Percentiles rank a stretch among this genome's conserved stretches.
Evolutionary conservation across 2,329 filamentous ascomycete genomes (phyloP).

Genomic region (Fusarium sp.): DNA sequence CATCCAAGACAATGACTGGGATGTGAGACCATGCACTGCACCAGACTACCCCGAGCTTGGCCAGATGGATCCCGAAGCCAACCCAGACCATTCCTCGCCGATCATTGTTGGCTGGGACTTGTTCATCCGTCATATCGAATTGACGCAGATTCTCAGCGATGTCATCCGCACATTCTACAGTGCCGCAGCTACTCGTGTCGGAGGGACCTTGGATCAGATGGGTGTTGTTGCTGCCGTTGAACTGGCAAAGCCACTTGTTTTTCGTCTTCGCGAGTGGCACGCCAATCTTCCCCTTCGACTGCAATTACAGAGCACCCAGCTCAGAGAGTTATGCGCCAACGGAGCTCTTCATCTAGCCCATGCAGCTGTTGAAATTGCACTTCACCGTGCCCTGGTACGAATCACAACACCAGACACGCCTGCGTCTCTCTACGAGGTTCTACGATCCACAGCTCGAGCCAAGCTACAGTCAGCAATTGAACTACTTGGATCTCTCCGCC

Average conservation of each 20-base stretch:
- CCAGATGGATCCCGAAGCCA: slow-evolving; percentile 52
- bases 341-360: slow-evolving; percentile 65
- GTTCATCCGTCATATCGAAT: slow-evolving; percentile 64
- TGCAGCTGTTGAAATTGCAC: slow-evolving; percentile 64
- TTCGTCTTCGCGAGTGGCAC: slow-evolving; percentile 60
- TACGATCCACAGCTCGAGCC: slow-evolving; percentile 56
- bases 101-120: slow-evolving; percentile 61
- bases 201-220: slow-evolving; percentile 51
- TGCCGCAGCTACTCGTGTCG: slow-evolving; percentile 49
- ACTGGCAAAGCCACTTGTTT: slow-evolving; percentile 52
- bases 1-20: slow-evolving; percentile 68
- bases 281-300: slow-evolving; percentile 60
- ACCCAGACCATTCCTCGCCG: slow-evolving; percentile 57
- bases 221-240: slow-evolving; percentile 53
- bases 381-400: slow-evolving; percentile 64
- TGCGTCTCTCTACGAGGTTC: slow-evolving; percentile 48
- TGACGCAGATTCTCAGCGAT: slow-evolving; percentile 65
- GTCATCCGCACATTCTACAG: slow-evolving; percentile 65
- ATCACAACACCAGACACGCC: slow-evolving; percentile 55
- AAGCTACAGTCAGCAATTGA: slow-evolving; percentile 58
- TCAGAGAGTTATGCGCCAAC: slow-evolving; percentile 58
- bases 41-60: slow-evolving; percentile 58
- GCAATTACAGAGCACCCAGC: slow-evolving; percentile 59
- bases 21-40: slow-evolving; percentile 56
- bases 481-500: slow-evolving; percentile 58